Base-by-base conservation (phyloP, 2,329 filamentous ascomycete genomes). In the Tolypocladium cylindrosporum region DNA sequence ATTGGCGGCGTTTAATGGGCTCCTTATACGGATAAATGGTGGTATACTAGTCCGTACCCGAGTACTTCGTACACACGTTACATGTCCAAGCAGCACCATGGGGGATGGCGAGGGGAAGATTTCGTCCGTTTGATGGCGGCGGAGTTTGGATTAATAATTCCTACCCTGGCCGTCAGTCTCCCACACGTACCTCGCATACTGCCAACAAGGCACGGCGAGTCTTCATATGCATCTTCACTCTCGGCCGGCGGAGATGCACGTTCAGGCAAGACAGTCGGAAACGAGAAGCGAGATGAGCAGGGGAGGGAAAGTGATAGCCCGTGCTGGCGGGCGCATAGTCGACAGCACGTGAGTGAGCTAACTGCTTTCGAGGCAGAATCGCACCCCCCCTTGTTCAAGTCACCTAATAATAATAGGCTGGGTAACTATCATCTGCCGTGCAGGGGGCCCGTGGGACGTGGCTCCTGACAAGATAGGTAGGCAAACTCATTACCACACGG, bases 201-300 rank as follows among this genome's bases (percentile, higher is more conserved):
- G n/a, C 42, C 42, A 16, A 27, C 42, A 11, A 48, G 43, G 21
- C 43, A 24, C 43, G 43, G 27, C 43, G 24, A 48, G 43, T 48
- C 13, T 24, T 48, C 24, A 21, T 48, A 11, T 4, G 21, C 11
- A 11, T 27, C 24, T 37, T 37, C 36, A 10, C 36, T 37, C 36
- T 37, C 36, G 36, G 36, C 36, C 11, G 19, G 19, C 43, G 43
- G 24, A 24, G 43, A 34, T 31, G 37, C 21, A 27, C 37, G 10
- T 5, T 16, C 53, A 42, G 39, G 36, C 14, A 34, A 31, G 45
- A 48, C 45, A 48, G 41, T 16, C 21, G 41, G 42, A 45, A 42
- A 24, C 53, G 39, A 55, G 53, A 55, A 55, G 37, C 53, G 53
- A 55, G 34, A 55, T 55, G 53, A 55, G 53, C 52, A 40, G 21